Conservation (phyloP, 345 rosid species). For the Cardamine occulta region DNA sequence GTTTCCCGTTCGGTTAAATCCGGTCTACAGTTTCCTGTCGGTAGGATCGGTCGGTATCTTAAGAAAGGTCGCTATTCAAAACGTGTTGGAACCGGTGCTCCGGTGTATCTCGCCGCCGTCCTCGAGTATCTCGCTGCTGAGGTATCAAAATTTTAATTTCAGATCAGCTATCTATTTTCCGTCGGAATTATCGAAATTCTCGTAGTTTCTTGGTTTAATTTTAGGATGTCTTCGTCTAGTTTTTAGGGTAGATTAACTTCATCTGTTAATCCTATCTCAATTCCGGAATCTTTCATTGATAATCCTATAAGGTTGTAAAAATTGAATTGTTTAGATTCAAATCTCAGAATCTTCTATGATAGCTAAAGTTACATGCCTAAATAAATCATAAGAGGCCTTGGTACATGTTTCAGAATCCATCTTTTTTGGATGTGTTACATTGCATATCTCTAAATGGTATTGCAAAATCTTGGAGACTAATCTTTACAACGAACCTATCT, state of each 20-base stretch:
- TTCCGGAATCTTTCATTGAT: background rate
- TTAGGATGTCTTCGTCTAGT: background rate
- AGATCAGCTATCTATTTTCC: background rate
- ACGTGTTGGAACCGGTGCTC: constrained; percentile 79
- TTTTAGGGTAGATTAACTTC: background rate
- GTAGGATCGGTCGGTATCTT: constrained; percentile 76
- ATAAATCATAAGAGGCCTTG: too few relatives aligned
- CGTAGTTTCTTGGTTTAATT: background rate
- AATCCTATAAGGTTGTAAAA: background rate
- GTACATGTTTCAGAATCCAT: background rate
- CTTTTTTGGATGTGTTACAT: background rate
- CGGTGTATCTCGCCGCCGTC: constrained; percentile 79
- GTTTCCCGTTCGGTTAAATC: constrained; percentile 79
- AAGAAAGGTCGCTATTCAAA: constrained; percentile 75
- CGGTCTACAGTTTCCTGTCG: constrained; percentile 81
- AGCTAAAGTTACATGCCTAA: background rate
- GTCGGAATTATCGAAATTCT: background rate
- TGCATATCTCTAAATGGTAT: background rate
- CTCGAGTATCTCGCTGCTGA: constrained; percentile 87
- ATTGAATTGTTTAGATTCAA: background rate
- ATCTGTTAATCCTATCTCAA: background rate
- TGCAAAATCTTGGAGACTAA: background rate
- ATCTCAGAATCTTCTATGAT: background rate
- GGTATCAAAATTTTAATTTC: constrained; percentile 36
- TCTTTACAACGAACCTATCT: background rate